Evolutionary conservation across 139 green algal species (phyloP).

Genomic region (Pseudopediastrum boryanum): DNA sequence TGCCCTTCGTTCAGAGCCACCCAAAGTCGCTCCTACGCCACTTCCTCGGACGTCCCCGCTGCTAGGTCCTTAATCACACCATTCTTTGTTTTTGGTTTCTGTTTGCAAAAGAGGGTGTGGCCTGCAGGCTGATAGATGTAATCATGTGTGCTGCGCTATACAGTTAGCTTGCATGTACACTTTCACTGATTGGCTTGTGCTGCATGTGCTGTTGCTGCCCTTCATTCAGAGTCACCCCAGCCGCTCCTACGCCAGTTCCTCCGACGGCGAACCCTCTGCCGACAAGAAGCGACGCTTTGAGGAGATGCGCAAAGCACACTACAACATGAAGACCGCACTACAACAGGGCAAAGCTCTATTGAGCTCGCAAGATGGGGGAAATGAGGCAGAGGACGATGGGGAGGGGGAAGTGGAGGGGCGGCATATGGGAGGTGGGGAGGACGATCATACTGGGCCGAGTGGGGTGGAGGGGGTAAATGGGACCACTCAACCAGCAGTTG

Average conservation of each 20-base stretch:
- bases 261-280: background rate
- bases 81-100: background rate
- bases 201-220: background rate
- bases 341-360: too few relatives aligned
- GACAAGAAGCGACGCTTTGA: slow-evolving; percentile 31
- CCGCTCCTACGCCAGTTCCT: background rate
- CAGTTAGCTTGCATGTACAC: background rate
- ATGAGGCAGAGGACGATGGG: too few relatives aligned
- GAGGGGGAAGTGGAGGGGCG: too few relatives aligned
- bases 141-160: background rate
- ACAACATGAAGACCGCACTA: slow-evolving; percentile 39
- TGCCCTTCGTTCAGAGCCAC: background rate
- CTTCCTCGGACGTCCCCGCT: background rate
- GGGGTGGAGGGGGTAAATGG: too few relatives aligned
- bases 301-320: slow-evolving; percentile 31
- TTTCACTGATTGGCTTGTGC: background rate
- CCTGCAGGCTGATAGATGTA: background rate
- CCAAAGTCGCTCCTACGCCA: background rate
- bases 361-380: too few relatives aligned
- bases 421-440: too few relatives aligned
- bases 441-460: too few relatives aligned
- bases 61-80: background rate
- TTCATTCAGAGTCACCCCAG: background rate
- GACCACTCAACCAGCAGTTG: too few relatives aligned
- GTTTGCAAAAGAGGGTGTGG: background rate